Evolutionary conservation across 139 green algal species (phyloP).

Genomic region (Zygnema circumcarinatum): DNA sequence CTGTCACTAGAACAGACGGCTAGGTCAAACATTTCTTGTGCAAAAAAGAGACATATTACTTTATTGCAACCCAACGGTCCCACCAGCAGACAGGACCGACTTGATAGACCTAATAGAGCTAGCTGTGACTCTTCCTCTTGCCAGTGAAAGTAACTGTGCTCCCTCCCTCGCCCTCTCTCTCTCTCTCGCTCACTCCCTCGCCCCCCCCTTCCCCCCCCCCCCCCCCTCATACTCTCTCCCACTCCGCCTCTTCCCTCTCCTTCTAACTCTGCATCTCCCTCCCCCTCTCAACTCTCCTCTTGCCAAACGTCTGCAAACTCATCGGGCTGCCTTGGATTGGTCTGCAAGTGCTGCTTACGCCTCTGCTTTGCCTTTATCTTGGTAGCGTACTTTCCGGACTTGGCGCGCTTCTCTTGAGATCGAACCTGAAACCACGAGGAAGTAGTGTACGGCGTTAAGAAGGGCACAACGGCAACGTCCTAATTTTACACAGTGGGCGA

Average conservation of each 20-base stretch:
- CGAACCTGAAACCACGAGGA: constrained; percentile 56
- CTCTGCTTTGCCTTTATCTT: constrained; percentile 77
- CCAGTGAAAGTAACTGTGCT: background rate
- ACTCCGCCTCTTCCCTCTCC: background rate
- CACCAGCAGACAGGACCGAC: too few relatives aligned
- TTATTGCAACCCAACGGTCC: background rate
- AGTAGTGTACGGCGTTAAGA: constrained; percentile 56
- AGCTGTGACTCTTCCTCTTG: background rate
- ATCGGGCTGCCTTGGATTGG: constrained; percentile 2
- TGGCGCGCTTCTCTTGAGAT: constrained; percentile 76
- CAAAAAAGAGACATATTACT: background rate
- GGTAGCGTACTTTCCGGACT: constrained; percentile 77
- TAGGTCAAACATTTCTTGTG: background rate
- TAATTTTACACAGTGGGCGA: background rate
- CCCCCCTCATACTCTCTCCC: background rate
- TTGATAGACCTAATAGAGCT: too few relatives aligned
- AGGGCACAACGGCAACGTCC: background rate
- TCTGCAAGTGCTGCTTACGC: constrained; percentile 67
- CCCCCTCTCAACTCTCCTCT: background rate
- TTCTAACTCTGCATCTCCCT: background rate
- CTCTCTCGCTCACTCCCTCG: background rate
- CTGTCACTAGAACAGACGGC: too few relatives aligned
- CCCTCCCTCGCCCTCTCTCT: background rate
- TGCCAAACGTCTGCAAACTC: constrained; percentile 56
- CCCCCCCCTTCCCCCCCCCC: background rate